Conservation (phyloP, 2,329 filamentous ascomycete genomes). For the Ceratocystis ficicola region DNA sequence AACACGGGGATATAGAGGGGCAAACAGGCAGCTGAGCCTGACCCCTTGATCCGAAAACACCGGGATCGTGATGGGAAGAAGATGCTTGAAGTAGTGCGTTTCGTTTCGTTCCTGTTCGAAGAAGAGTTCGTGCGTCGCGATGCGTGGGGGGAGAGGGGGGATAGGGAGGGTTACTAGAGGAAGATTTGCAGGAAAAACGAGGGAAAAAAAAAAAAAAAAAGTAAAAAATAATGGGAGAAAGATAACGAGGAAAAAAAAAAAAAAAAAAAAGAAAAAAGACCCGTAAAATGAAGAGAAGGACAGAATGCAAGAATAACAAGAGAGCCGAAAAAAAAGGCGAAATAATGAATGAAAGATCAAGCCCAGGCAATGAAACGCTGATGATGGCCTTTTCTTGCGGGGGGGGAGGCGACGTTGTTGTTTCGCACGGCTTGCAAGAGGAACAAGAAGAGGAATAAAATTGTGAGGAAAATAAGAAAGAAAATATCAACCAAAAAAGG, state of each 20-base stretch:
- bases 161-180: neutral
- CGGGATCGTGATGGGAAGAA: neutral
- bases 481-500: neutral
- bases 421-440: neutral
- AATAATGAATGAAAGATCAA: constrained; percentile 4
- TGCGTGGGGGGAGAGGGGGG: neutral
- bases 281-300: neutral
- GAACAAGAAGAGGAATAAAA: neutral
- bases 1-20: neutral
- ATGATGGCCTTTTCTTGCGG: constrained; percentile 9
- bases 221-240: neutral
- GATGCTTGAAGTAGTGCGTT: neutral
- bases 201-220: neutral
- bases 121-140: neutral
- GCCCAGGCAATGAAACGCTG: constrained; percentile 12
- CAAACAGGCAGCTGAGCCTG: too few relatives aligned
- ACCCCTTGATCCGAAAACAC: neutral
- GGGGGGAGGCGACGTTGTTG: neutral
- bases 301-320: too few relatives aligned
- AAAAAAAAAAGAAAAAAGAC: neutral
- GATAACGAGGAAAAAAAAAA: neutral
- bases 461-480: neutral
- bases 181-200: constrained; percentile 3
- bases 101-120: constrained; percentile 6
- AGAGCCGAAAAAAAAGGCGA: neutral